phyloP scores from a whole-genome alignment of 2,329 filamentous ascomycete species.

The Gaeumannomyces tritici region DNA sequence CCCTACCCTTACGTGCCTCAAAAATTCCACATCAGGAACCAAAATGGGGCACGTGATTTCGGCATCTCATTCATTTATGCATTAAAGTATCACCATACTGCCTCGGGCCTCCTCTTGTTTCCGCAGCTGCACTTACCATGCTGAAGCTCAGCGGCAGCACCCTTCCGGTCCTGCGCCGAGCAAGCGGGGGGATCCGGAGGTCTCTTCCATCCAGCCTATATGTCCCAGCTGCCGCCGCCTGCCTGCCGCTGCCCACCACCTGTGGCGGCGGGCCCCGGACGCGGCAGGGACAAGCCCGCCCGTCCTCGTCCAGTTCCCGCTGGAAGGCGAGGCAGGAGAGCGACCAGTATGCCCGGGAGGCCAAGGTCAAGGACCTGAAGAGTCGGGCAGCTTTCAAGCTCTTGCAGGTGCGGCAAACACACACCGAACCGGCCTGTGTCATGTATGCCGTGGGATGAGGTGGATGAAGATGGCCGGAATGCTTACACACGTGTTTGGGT shows the following conservation, averaged over 20 bases:
- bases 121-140: background rate
- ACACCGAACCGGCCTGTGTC: too few relatives aligned
- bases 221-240: background rate
- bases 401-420: slow-evolving; percentile 51
- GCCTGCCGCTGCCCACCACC: background rate
- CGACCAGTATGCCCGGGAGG: slow-evolving; percentile 65
- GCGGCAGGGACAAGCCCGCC: background rate
- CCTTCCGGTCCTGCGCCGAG: background rate
- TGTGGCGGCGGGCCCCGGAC: background rate
- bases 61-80: background rate
- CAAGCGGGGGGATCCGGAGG: background rate
- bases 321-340: slow-evolving; percentile 75
- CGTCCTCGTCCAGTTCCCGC: slow-evolving; percentile 53
- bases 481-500: background rate
- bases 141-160: background rate
- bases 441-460: too few relatives aligned
- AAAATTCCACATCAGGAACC: background rate
- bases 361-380: slow-evolving; percentile 71
- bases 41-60: background rate
- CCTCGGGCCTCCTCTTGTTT: background rate
- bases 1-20: background rate
- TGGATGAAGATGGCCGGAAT: background rate
- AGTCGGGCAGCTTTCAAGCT: slow-evolving; percentile 92
- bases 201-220: background rate
- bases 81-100: background rate